phyloP scores from a whole-genome alignment of 305 asterid species.

The Fraxinus ornus region DNA sequence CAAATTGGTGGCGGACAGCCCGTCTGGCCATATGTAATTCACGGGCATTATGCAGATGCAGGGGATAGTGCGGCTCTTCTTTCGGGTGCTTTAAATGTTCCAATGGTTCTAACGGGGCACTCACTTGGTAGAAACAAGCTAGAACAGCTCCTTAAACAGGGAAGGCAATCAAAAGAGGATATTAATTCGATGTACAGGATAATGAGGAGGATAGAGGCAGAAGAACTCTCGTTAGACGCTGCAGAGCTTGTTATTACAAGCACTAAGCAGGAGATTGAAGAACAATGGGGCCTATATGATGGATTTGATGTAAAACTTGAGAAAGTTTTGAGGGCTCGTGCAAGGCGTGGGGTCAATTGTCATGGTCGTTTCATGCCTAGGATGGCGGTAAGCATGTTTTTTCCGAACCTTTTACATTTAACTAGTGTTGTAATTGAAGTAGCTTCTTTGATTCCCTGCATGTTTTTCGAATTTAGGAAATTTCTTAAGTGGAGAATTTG shows the following conservation, averaged over 20 bases:
- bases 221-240: constrained; percentile 76
- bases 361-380: constrained; percentile 89
- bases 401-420: neutral
- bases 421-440: neutral
- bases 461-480: neutral
- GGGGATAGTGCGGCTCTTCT: constrained; percentile 88
- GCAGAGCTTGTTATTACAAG: constrained; percentile 81
- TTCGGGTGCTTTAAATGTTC: constrained; percentile 79
- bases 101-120: constrained; percentile 87
- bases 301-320: constrained; percentile 82
- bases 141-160: constrained; percentile 79
- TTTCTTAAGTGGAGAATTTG: neutral
- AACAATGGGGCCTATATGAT: constrained; percentile 87
- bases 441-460: neutral
- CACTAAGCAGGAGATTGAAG: constrained; percentile 85
- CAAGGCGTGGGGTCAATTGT: constrained; percentile 69
- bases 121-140: constrained; percentile 83
- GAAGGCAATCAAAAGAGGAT: constrained; percentile 75
- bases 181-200: constrained; percentile 75
- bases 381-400: constrained; percentile 60
- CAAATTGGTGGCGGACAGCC: constrained; percentile 72
- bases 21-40: constrained; percentile 81
- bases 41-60: constrained; percentile 87
- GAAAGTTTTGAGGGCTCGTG: constrained; percentile 73
- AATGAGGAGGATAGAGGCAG: constrained; percentile 84